Percentiles rank a stretch among this genome's conserved stretches.
phyloP scores from a whole-genome alignment of 1,139 yeast species.

The Suhomyces coccinellae region DNA sequence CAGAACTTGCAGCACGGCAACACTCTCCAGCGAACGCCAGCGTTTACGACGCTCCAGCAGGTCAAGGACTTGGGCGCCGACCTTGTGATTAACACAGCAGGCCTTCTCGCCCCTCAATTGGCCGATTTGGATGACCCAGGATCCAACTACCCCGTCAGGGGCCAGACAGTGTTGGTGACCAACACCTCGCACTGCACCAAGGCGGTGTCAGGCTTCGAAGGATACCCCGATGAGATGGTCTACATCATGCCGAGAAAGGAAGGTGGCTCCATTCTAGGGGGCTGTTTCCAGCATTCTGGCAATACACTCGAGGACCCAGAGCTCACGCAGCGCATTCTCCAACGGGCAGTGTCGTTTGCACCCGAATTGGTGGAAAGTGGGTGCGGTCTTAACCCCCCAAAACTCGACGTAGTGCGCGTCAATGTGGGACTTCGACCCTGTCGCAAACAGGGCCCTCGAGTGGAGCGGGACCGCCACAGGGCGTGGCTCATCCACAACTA shows the following conservation, averaged over 20 bases:
- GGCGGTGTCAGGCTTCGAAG: conserved; percentile 34
- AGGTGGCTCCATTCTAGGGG: conserved; percentile 57
- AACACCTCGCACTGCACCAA: conserved; percentile 32
- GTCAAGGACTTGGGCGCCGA: conserved; percentile 29
- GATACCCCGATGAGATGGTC: conserved; percentile 36
- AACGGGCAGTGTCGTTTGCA: conserved; percentile 40
- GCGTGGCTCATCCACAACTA: conserved; percentile 48
- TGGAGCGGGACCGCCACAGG: conserved; percentile 36
- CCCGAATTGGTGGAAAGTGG: conserved; percentile 43
- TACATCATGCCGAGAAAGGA: conserved; percentile 55
- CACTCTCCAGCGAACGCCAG: conserved; percentile 27
- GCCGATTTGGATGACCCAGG: conserved; percentile 33
- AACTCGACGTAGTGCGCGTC: conserved; percentile 39
- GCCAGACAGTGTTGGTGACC: conserved; percentile 34
- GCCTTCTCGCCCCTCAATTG: conserved; percentile 36
- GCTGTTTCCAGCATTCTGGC: conserved; percentile 36
- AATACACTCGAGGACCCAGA: conserved; percentile 32
- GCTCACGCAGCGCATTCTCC: conserved; percentile 39
- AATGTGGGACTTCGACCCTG: conserved; percentile 52
- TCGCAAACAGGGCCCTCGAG: conserved; percentile 45
- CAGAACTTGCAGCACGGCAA: conserved; percentile 43
- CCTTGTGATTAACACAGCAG: conserved; percentile 48
- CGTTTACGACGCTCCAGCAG: conserved; percentile 14
- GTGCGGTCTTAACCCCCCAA: conserved; percentile 32
- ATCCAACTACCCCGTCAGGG: conserved; percentile 33